A percentile compares a stretch with the other conserved stretches of the same genome.
phyloP scores from a whole-genome alignment of 108 stramenopile species.

The Cyclostephanos invisitatus region DNA sequence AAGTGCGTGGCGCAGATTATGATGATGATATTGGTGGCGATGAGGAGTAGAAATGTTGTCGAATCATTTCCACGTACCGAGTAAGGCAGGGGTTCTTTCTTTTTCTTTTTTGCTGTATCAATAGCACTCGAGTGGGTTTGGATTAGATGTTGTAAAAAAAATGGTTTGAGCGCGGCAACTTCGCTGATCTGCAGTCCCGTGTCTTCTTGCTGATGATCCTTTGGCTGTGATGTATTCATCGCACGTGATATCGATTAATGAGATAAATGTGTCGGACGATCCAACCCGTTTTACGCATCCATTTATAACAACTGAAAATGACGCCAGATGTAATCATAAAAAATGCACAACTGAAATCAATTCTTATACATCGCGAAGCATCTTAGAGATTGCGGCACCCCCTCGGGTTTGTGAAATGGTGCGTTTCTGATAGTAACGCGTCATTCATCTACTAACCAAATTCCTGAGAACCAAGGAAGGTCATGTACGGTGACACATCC shows the following conservation, averaged over 20 bases:
- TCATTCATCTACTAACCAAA: constrained; percentile 46
- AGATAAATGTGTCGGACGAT: background rate
- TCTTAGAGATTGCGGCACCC: background rate
- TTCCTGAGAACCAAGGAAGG: constrained; percentile 72
- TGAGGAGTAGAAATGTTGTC: background rate
- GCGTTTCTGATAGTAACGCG: background rate
- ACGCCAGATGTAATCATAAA: background rate
- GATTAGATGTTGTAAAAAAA: too few species aligned
- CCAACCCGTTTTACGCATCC: background rate
- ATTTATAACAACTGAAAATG: background rate
- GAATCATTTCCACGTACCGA: background rate
- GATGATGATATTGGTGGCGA: constrained; percentile 53
- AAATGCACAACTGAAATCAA: background rate
- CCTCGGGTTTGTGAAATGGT: background rate
- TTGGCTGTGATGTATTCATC: too few species aligned
- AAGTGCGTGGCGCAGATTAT: constrained; percentile 72
- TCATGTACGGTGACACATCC: constrained; percentile 53
- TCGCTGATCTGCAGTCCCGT: too few species aligned
- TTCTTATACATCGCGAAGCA: too few species aligned
- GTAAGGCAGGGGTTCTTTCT: too few species aligned
- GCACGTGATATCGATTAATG: too few species aligned
- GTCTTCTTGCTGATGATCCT: too few species aligned
- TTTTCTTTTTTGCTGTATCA: too few species aligned
- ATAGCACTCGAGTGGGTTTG: too few species aligned
- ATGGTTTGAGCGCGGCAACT: too few species aligned